Conservation (phyloP, 2,329 filamentous ascomycete genomes). For the Nakataea oryzae region DNA sequence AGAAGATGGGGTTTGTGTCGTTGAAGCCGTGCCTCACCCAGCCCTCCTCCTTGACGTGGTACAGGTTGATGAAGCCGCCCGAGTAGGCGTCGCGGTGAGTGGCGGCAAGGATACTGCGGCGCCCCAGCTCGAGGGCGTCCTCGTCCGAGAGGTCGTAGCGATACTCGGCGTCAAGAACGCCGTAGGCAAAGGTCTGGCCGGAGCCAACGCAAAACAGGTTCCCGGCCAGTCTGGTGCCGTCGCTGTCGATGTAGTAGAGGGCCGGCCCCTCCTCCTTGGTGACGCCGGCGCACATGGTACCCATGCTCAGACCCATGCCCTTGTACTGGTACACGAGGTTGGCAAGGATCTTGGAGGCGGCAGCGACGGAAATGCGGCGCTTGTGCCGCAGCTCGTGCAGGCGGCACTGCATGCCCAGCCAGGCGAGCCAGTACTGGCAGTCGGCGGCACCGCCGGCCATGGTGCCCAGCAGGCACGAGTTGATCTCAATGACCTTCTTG, state of each 20-base stretch:
- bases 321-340: conserved; percentile 99
- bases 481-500: conserved; percentile 99
- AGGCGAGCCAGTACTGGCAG: conserved; percentile 99
- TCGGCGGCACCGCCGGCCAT: conserved; percentile 98
- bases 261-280: conserved; percentile 92
- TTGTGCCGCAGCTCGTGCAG: conserved; percentile 99
- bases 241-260: conserved; percentile 97
- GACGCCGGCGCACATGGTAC: conserved; percentile 97
- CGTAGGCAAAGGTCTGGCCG: conserved; percentile 97
- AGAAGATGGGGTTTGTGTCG: conserved; percentile 99
- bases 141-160: conserved; percentile 77
- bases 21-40: conserved; percentile 97
- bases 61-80: conserved; percentile 95
- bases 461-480: conserved; percentile 84
- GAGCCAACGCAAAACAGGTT: conserved; percentile 98
- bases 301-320: conserved; percentile 97
- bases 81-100: conserved; percentile 98
- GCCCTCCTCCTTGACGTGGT: conserved; percentile 97
- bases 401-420: conserved; percentile 97
- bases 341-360: conserved; percentile 94
- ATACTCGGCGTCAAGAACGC: conserved; percentile 94
- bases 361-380: conserved; percentile 93
- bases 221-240: conserved; percentile 83
- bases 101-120: conserved; percentile 86
- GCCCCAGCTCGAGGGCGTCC: conserved; percentile 83